Conservation (phyloP, 2,329 filamentous ascomycete genomes). For the Proliferodiscus dingleyae region DNA sequence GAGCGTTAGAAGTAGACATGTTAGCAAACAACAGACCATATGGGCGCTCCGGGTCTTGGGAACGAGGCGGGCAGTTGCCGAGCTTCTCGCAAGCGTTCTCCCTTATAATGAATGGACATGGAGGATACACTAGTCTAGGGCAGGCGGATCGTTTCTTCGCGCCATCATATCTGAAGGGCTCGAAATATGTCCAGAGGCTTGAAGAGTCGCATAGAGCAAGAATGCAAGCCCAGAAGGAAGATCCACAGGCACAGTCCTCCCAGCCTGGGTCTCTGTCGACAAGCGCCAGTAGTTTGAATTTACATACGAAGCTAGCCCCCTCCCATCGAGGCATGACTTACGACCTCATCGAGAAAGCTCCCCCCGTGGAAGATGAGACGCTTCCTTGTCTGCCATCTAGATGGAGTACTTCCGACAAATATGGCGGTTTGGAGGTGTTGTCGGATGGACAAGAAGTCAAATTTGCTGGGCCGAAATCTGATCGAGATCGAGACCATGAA, state of each 20-base stretch:
- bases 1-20: constrained; percentile 26
- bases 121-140: constrained; percentile 15
- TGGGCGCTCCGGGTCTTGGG: constrained; percentile 25
- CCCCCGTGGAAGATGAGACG: constrained; percentile 54
- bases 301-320: constrained; percentile 54
- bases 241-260: constrained; percentile 38
- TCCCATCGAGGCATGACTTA: constrained; percentile 74
- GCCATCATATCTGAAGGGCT: constrained; percentile 77
- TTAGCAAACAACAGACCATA: constrained; percentile 21
- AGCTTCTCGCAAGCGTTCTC: constrained; percentile 32
- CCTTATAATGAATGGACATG: constrained; percentile 26
- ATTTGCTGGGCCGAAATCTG: constrained; percentile 44
- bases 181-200: constrained; percentile 72
- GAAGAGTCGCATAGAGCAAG: constrained; percentile 65
- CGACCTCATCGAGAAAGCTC: constrained; percentile 75
- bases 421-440: constrained; percentile 66
- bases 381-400: constrained; percentile 69
- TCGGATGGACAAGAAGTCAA: constrained; percentile 70
- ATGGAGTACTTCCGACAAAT: constrained; percentile 80
- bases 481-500: constrained; percentile 59
- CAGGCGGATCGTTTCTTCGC: constrained; percentile 59
- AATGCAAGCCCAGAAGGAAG: constrained; percentile 42
- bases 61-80: constrained; percentile 27
- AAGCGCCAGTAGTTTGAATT: constrained; percentile 47
- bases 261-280: constrained; percentile 46